These are phyloP conservation scores for Crataegus laevigata DNA, from an alignment of 306 rosid species.

Conservation along the genomic window DNA sequence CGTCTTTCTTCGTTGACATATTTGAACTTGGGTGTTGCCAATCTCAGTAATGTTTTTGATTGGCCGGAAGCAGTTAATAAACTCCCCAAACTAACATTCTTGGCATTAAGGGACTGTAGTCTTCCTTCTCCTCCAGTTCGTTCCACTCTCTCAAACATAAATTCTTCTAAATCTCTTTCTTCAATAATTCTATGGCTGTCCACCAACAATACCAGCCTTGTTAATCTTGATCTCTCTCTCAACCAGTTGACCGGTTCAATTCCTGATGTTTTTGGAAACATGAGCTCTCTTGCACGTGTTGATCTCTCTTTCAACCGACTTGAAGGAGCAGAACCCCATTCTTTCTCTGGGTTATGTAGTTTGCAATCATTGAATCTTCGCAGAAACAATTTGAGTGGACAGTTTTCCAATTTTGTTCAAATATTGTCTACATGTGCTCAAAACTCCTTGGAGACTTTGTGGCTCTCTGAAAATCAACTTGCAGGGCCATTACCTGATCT, in stretches of 20 bases:
- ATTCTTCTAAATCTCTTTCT: neutral
- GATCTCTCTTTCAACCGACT: too few relatives aligned
- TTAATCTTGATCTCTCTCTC: too few relatives aligned
- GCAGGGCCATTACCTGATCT: neutral
- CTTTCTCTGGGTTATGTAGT: neutral
- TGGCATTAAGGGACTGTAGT: neutral
- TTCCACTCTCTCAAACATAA: neutral
- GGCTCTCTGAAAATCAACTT: neutral
- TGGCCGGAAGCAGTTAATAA: neutral
- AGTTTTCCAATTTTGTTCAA: neutral
- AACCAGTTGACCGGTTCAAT: too few relatives aligned
- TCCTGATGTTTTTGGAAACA: too few relatives aligned
- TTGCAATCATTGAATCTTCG: neutral
- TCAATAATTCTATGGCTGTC: too few relatives aligned
- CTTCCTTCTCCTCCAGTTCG: neutral
- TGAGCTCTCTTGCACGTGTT: too few relatives aligned
- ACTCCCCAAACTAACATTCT: neutral
- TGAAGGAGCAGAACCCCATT: too few relatives aligned
- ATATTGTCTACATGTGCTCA: neutral
- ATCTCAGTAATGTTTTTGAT: neutral
- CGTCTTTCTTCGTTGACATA: too few relatives aligned
- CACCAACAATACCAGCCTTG: too few relatives aligned
- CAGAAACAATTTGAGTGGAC: neutral
- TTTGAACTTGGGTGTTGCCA: accelerated
- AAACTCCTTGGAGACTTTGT: too few relatives aligned